These are phyloP conservation scores for Plasmodium vivax DNA, from an alignment of 169 alveolate genomes.

Conservation along the genomic window DNA sequence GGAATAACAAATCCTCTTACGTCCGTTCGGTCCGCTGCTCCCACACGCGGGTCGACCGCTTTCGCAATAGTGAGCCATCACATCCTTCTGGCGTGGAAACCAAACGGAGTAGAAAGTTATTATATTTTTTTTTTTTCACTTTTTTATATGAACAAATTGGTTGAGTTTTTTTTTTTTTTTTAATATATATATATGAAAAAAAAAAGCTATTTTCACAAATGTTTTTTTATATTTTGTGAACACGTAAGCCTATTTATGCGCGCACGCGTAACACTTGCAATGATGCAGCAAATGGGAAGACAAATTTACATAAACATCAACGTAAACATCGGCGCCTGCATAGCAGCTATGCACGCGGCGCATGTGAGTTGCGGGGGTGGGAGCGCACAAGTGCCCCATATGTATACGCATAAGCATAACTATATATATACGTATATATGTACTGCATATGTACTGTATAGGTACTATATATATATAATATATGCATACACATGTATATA, in stretches of 20 bases:
- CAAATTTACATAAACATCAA: not conserved
- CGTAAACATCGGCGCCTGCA: not conserved
- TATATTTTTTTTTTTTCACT: not conserved
- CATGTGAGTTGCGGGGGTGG: not conserved
- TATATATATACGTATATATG: not conserved
- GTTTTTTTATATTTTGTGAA: not conserved
- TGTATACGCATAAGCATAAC: conserved; percentile 11
- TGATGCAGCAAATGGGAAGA: not conserved
- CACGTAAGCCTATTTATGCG: not conserved
- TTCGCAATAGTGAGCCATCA: not conserved
- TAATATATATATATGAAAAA: not conserved
- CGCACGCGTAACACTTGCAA: not conserved
- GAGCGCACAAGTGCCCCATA: not conserved
- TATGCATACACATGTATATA: not conserved
- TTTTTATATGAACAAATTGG: not conserved
- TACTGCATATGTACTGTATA: not conserved
- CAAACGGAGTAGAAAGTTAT: not conserved
- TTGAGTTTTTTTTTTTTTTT: not conserved
- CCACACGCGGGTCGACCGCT: not conserved
- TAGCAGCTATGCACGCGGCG: not conserved
- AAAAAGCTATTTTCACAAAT: not conserved
- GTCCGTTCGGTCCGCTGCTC: not conserved
- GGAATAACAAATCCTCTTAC: not conserved
- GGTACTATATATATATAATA: not conserved
- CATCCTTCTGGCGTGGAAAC: not conserved